Conservation (phyloP, 192 early-diverging fungal genomes). For the Coemansia sp. region DNA sequence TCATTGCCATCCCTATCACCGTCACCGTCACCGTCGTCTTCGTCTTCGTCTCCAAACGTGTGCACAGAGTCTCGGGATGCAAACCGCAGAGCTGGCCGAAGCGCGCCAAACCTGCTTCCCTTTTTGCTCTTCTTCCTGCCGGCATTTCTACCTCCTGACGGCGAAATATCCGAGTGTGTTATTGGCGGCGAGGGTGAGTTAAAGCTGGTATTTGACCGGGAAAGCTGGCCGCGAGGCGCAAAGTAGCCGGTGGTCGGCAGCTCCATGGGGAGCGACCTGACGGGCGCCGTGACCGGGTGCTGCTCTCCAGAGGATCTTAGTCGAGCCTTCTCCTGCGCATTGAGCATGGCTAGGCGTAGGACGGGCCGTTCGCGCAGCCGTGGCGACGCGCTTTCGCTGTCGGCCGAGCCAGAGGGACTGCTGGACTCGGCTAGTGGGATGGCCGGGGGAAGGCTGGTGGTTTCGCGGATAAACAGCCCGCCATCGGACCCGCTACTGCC, state of each 20-base stretch:
- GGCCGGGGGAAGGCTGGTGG: slow-evolving; percentile 7
- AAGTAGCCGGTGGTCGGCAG: slow-evolving; percentile 45
- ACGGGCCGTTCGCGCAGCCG: slow-evolving; percentile 14
- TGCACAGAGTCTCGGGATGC: slow-evolving; percentile 42
- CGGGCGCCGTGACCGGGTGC: slow-evolving; percentile 32
- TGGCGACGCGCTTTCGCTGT: neutral
- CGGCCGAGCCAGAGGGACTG: too few relatives aligned
- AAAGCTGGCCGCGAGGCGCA: slow-evolving; percentile 27
- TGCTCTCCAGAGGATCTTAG: slow-evolving; percentile 10
- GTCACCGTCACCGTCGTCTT: slow-evolving; percentile 4
- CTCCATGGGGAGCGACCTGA: slow-evolving; percentile 14
- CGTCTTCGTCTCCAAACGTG: slow-evolving; percentile 20
- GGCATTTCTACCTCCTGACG: neutral
- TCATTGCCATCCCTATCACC: neutral
- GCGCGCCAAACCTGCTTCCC: neutral
- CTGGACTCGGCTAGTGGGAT: slow-evolving; percentile 3
- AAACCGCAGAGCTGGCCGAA: slow-evolving; percentile 28
- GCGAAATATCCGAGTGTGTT: neutral
- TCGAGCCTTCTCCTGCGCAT: slow-evolving; percentile 15
- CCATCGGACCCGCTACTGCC: neutral
- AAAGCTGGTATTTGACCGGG: slow-evolving; percentile 13
- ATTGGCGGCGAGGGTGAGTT: neutral
- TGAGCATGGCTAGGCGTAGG: slow-evolving; percentile 44
- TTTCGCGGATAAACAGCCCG: slow-evolving; percentile 2
- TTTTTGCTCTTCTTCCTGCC: neutral